Percentiles rank a stretch among this genome's conserved stretches.
Conservation (phyloP, 2,329 filamentous ascomycete genomes). For the Colletotrichum sojae region DNA sequence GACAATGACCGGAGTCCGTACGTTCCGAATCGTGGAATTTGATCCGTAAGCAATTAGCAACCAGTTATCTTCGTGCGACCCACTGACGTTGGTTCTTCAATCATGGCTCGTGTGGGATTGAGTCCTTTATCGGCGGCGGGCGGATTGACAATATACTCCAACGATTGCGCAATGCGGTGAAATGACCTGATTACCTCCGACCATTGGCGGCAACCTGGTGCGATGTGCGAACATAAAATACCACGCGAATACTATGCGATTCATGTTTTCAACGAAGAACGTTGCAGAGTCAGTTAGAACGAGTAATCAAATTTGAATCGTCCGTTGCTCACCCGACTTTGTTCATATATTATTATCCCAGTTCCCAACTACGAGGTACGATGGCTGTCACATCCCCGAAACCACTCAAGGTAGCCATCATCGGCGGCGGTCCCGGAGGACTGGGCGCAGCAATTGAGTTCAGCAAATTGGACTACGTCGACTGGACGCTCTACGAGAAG, state of each 20-base stretch:
- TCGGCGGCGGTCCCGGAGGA: conserved; percentile 46
- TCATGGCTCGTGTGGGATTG: neutral
- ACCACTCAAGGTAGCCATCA: conserved; percentile 44
- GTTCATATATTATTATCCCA: neutral
- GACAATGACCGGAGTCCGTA: neutral
- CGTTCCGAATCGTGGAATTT: neutral
- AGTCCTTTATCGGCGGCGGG: conserved; percentile 29
- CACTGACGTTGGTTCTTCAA: neutral
- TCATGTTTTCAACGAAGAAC: neutral
- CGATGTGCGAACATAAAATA: conserved; percentile 19
- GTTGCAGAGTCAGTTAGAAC: no score
- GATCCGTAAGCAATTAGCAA: neutral
- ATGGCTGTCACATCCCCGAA: neutral
- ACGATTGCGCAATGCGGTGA: conserved; percentile 30
- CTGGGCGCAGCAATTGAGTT: conserved; percentile 52
- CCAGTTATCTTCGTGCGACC: neutral
- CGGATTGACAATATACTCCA: conserved; percentile 34
- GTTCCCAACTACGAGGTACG: neutral
- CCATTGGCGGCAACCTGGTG: conserved; percentile 3
- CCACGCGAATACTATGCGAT: neutral
- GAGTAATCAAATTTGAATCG: no score
- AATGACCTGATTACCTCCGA: conserved; percentile 15
- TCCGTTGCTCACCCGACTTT: neutral
- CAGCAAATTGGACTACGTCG: conserved; percentile 47
- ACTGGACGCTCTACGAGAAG: conserved; percentile 53